Percentiles rank a stretch among this genome's conserved stretches.
Conservation (phyloP, 805 yeast species). For the Spathaspora passalidarum region DNA sequence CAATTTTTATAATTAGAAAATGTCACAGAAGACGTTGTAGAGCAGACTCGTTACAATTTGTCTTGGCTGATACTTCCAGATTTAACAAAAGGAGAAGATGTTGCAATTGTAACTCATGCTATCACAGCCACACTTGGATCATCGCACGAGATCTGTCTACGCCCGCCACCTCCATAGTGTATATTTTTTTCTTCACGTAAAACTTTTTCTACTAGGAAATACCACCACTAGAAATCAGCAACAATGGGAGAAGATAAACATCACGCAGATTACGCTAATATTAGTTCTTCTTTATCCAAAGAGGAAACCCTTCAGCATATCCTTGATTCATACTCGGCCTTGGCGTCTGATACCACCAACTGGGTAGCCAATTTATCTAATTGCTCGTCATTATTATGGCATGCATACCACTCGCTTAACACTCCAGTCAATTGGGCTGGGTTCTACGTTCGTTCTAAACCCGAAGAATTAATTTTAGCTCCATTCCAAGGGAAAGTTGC, state of each 20-base stretch:
- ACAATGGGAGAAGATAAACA: slow-evolving; percentile 16
- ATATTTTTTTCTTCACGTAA: background rate
- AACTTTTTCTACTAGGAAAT: background rate
- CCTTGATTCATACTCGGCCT: slow-evolving; percentile 60
- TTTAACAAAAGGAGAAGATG: too few relatives aligned
- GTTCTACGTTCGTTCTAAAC: slow-evolving; percentile 57
- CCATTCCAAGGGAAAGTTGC: slow-evolving; percentile 98
- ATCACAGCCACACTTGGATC: background rate
- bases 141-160: slow-evolving; percentile 1
- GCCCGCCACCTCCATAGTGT: background rate
- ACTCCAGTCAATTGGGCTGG: slow-evolving; percentile 88
- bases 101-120: too few relatives aligned
- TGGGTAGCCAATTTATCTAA: slow-evolving; percentile 92
- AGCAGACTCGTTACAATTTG: too few relatives aligned
- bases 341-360: slow-evolving; percentile 59
- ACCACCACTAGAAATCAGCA: background rate
- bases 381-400: slow-evolving; percentile 84
- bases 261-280: slow-evolving; percentile 77
- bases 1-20: too few relatives aligned
- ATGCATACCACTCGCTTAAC: slow-evolving; percentile 67
- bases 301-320: slow-evolving; percentile 58
- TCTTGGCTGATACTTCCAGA: too few relatives aligned
- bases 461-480: slow-evolving; percentile 62
- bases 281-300: slow-evolving; percentile 34
- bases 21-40: too few relatives aligned